Base-by-base conservation (phyloP, 208 protist species). In the Strigomonas culicis region DNA sequence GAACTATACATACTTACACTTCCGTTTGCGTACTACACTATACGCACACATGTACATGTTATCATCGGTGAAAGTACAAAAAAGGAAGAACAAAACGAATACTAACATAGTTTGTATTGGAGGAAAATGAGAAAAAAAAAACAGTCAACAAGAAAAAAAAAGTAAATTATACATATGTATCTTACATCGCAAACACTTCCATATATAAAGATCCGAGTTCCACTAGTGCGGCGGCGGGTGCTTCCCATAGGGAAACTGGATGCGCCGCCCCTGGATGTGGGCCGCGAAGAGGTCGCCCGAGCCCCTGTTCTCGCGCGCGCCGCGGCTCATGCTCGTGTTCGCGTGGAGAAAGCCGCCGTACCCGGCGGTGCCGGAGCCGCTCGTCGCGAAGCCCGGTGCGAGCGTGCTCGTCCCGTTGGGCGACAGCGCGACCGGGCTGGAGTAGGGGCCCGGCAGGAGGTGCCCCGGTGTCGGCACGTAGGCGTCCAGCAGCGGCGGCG, bases 151-250 rank as follows among this genome's bases (percentile, higher is more conserved):
- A 34, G 52, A 13, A 63, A 43, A 56, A 57, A 65, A 6, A 44
- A 41, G 10, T 22, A 53, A 68, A 30, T n/a, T 52, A 11, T 17
- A 59, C 58, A 63, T 64, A 59, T 46, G 61, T 32, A 28, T 52
- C 3, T 27, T 19, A 52, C 3, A 52, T 28, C 3, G 13, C 4
- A 52, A 52, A 52, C 22, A 55, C n/a, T n/a, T n/a, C 2, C 7
- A 55, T 55, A 55, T 34, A 55, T n/a, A 34, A 27, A 11, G 1
- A 27, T 55, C 10, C 10, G 8, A 44, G 39, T 1, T 19, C 13
- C 19, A 19, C 39, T 44, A 15, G 1, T 4, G 39, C 39, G 3
- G 39, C 15, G 3, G 39, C 39, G 39, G 39, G 1, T 6, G 15
- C 39, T 44, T 44, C 39, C 19, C 39, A 17, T 44, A 15, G 1